Percentiles rank a stretch among this genome's conserved stretches.
Evolutionary conservation across 331 rosid genomes (phyloP).

Genomic region (Rosa hybrid): DNA sequence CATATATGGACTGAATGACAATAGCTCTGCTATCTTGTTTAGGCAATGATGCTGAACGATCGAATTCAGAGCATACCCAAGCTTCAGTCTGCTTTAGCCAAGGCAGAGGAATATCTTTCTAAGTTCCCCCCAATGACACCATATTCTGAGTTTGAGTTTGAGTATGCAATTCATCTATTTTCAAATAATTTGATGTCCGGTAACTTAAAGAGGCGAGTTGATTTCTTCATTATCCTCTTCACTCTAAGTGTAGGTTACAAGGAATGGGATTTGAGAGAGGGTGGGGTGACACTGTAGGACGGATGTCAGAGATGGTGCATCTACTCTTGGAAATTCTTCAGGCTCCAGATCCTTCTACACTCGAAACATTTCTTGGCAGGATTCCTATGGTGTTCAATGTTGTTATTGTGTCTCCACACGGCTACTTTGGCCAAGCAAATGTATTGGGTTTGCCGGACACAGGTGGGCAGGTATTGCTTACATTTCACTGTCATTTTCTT

Average conservation of each 20-base stretch:
- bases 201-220: not conserved
- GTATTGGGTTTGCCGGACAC: constrained; percentile 96
- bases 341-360: constrained; percentile 48
- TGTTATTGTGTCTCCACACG: constrained; percentile 89
- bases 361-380: constrained; percentile 89
- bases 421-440: constrained; percentile 96
- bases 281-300: constrained; percentile 45
- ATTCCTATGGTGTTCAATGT: constrained; percentile 93
- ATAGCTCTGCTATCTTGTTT: constrained; percentile 23
- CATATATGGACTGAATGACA: not conserved
- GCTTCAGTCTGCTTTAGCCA: constrained; percentile 74
- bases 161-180: constrained; percentile 15
- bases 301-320: constrained; percentile 40
- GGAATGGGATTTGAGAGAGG: constrained; percentile 53
- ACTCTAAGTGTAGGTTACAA: constrained; percentile 32
- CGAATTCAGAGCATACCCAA: constrained; percentile 59
- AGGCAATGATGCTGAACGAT: constrained; percentile 86
- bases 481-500: not conserved
- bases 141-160: constrained; percentile 31
- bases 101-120: constrained; percentile 65
- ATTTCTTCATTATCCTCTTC: not conserved
- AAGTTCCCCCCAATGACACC: constrained; percentile 20
- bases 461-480: constrained; percentile 76
- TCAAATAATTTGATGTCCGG: not conserved
- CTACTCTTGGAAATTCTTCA: constrained; percentile 51